Conservation (phyloP, 306 rosid species). For the Prunus mongolica region DNA sequence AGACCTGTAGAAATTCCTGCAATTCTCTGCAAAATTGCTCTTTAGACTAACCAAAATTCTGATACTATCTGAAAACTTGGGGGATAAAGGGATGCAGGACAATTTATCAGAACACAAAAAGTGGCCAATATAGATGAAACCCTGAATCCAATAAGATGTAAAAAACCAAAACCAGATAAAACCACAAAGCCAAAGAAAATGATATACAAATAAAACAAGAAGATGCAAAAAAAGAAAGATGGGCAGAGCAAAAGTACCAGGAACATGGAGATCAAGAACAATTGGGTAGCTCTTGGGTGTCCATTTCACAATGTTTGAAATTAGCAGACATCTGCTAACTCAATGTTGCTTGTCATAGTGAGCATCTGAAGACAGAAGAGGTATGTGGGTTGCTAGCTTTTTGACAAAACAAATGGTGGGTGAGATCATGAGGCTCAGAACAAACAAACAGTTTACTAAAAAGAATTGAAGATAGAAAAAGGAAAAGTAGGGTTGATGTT, state of each 20-base stretch:
- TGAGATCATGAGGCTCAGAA: slow-evolving; percentile 14
- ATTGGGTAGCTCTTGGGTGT: neutral
- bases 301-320: neutral
- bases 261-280: neutral
- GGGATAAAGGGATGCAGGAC: neutral
- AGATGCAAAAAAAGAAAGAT: neutral
- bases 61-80: neutral
- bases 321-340: neutral
- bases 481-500: slow-evolving; percentile 43
- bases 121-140: neutral
- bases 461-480: slow-evolving; percentile 21
- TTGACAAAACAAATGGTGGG: neutral
- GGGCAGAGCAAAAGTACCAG: neutral
- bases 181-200: neutral
- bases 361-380: neutral
- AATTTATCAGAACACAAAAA: neutral
- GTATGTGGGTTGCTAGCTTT: neutral
- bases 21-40: neutral
- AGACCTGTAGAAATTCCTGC: neutral
- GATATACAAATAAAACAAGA: neutral
- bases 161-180: neutral
- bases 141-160: neutral
- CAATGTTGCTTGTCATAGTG: neutral
- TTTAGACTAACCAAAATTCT: neutral
- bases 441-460: neutral